Conservation (phyloP, 2,329 filamentous ascomycete genomes). For the Epichloe gansuensis region DNA sequence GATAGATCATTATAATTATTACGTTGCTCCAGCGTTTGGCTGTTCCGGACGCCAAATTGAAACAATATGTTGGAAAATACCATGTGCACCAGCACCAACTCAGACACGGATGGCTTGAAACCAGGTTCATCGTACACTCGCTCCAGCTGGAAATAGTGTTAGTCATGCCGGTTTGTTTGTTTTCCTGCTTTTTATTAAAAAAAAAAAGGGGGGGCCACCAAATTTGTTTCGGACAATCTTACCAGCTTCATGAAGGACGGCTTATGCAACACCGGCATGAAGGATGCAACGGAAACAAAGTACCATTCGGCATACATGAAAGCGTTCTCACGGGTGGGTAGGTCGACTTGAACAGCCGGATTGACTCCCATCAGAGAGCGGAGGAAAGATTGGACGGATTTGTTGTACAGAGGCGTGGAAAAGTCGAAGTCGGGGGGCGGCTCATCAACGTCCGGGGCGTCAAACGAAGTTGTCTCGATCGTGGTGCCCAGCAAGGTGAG, state of each 20-base stretch:
- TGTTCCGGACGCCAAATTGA: conserved; percentile 62
- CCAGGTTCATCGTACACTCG: conserved; percentile 57
- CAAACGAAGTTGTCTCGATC: conserved; percentile 64
- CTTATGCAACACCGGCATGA: conserved; percentile 65
- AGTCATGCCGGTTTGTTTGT: background rate
- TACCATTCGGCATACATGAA: conserved; percentile 63
- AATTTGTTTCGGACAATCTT: conserved; percentile 16
- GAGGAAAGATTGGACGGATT: conserved; percentile 59
- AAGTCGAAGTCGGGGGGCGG: conserved; percentile 22
- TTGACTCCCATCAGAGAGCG: conserved; percentile 51
- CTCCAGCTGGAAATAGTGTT: conserved; percentile 30
- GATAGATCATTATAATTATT: conserved; percentile 48
- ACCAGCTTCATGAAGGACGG: conserved; percentile 59
- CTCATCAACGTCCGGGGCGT: conserved; percentile 53
- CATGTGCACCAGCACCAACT: conserved; percentile 64
- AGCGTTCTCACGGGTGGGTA: conserved; percentile 53
- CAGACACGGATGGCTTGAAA: conserved; percentile 48
- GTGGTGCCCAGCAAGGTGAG: conserved; percentile 70
- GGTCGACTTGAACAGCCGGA: conserved; percentile 39
- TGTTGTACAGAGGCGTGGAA: conserved; percentile 45
- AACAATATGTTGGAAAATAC: conserved; percentile 67
- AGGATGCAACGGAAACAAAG: conserved; percentile 58
- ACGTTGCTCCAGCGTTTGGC: conserved; percentile 39
- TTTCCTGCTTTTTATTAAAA: background rate
- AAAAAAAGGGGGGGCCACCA: too few species aligned